Evolutionary conservation across 2,329 filamentous ascomycete genomes (phyloP).

Genomic region (Phialemoniopsis sp.): DNA sequence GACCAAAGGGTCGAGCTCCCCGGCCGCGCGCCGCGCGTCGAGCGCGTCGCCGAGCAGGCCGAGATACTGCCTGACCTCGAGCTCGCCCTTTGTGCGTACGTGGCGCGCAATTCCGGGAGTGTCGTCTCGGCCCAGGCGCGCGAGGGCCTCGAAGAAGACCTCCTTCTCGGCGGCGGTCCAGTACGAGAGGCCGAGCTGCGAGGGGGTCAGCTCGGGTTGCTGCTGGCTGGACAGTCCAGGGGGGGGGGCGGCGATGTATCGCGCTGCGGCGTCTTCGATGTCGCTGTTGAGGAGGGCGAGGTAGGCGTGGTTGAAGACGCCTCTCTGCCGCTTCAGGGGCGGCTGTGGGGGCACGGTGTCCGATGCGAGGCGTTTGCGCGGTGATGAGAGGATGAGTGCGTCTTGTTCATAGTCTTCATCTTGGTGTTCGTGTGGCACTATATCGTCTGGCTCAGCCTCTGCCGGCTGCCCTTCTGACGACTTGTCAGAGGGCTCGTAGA

Average conservation of each 20-base stretch:
- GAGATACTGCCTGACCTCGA: constrained; percentile 72
- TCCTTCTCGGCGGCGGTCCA: constrained; percentile 74
- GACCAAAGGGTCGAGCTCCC: constrained; percentile 30
- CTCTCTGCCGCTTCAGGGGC: constrained; percentile 41
- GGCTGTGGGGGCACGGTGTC: constrained; percentile 8
- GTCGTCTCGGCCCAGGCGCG: constrained; percentile 60
- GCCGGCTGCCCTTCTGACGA: neutral
- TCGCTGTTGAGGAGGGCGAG: constrained; percentile 51
- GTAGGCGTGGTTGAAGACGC: constrained; percentile 40
- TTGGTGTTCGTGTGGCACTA: neutral
- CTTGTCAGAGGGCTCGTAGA: constrained; percentile 5
- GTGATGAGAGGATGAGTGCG: neutral
- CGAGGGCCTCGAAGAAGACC: constrained; percentile 61
- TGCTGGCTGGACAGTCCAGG: too few species aligned
- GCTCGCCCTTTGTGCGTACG: constrained; percentile 64
- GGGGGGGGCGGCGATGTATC: constrained; percentile 24
- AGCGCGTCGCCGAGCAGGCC: constrained; percentile 51
- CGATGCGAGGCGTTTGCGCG: constrained; percentile 22
- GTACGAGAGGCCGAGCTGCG: constrained; percentile 62
- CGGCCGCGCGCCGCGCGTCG: constrained; percentile 26
- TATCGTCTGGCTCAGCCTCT: neutral
- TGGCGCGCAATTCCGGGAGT: constrained; percentile 56
- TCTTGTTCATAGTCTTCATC: too few species aligned
- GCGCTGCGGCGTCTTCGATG: constrained; percentile 47
- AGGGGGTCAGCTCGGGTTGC: constrained; percentile 27